A percentile compares a stretch with the other conserved stretches of the same genome.
Evolutionary conservation across 805 yeast genomes (phyloP).

Genomic region (Candida hungchunana): DNA sequence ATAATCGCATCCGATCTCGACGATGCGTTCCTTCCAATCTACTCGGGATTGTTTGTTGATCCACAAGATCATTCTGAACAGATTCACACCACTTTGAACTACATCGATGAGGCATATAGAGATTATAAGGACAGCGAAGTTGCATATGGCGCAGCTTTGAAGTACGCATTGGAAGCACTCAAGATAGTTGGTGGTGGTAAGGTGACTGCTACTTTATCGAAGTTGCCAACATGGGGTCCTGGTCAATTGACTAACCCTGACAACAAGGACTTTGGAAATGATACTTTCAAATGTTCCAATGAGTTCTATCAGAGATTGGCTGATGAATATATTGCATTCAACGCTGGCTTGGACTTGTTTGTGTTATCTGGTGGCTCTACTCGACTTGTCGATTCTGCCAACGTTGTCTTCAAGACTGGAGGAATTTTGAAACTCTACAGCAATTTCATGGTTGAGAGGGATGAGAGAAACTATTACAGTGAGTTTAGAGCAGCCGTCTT

Average conservation of each 20-base stretch:
- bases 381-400: conserved; percentile 71
- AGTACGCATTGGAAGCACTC: conserved; percentile 61
- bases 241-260: conserved; percentile 50
- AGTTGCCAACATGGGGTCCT: conserved; percentile 77
- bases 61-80: conserved; percentile 60
- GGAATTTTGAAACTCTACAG: conserved; percentile 67
- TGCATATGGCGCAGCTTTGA: conserved; percentile 74
- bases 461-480: conserved; percentile 60
- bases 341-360: conserved; percentile 75
- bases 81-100: conserved; percentile 64
- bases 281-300: conserved; percentile 53
- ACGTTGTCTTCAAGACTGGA: conserved; percentile 61
- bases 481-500: conserved; percentile 52
- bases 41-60: conserved; percentile 73
- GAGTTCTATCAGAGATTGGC: conserved; percentile 60
- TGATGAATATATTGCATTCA: conserved; percentile 47
- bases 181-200: conserved; percentile 77
- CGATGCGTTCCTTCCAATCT: conserved; percentile 80
- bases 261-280: conserved; percentile 37
- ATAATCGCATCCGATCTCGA: conserved; percentile 64
- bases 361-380: conserved; percentile 60
- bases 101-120: conserved; percentile 45
- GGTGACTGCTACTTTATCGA: conserved; percentile 60
- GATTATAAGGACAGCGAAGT: conserved; percentile 48
- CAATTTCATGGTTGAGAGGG: conserved; percentile 61